phyloP scores from a whole-genome alignment of 495 filamentous ascomycete species.

The Podospora anserina region DNA sequence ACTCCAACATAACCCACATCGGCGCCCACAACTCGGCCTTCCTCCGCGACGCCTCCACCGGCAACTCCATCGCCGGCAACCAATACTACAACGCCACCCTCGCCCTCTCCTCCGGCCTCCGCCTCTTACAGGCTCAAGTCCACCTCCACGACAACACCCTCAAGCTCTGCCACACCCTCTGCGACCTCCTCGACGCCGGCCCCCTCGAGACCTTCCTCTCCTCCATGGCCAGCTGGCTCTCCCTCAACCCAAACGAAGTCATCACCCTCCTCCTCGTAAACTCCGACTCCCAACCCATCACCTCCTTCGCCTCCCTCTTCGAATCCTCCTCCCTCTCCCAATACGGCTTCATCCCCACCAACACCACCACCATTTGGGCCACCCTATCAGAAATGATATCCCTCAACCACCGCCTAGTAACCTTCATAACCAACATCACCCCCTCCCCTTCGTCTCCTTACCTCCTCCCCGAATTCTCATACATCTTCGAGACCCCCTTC shows the following conservation, averaged over 20 bases:
- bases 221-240: conserved; percentile 62
- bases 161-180: conserved; percentile 64
- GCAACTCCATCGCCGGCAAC: conserved; percentile 58
- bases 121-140: conserved; percentile 67
- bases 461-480: conserved; percentile 65
- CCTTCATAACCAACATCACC: conserved; percentile 59
- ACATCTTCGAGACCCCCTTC: conserved; percentile 71
- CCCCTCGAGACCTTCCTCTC: conserved; percentile 54
- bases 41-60: conserved; percentile 51
- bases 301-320: conserved; percentile 54
- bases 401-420: conserved; percentile 57
- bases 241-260: conserved; percentile 62
- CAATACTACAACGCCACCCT: conserved; percentile 63
- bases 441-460: conserved; percentile 51
- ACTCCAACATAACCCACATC: conserved; percentile 65
- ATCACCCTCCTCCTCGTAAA: conserved; percentile 70
- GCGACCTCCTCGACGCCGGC: conserved; percentile 63
- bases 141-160: conserved; percentile 53
- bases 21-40: conserved; percentile 70
- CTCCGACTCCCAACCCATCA: conserved; percentile 51
- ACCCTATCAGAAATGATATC: conserved; percentile 60
- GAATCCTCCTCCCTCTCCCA: conserved; percentile 49
- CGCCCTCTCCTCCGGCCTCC: conserved; percentile 64
- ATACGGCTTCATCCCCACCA: conserved; percentile 57
- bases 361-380: conserved; percentile 56